Percentiles rank a stretch among this genome's conserved stretches.
Conservation (phyloP, 2,329 filamentous ascomycete species). For the Phyllosticta paracitricarpa region DNA sequence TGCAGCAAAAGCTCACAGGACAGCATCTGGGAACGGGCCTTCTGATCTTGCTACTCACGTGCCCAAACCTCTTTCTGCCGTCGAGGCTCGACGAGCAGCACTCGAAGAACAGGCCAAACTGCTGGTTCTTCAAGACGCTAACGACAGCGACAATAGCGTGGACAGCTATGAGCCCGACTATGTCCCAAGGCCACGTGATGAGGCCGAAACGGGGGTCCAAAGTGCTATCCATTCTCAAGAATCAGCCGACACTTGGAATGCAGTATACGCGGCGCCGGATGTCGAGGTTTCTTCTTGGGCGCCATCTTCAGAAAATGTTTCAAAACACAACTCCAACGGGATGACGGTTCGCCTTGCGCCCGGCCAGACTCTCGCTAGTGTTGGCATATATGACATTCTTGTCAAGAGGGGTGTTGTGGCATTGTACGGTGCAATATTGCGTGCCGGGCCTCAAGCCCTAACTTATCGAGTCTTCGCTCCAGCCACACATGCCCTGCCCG, state of each 20-base stretch:
- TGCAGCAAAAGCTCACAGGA: too few relatives aligned
- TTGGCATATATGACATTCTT: constrained; percentile 59
- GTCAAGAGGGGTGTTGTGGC: constrained; percentile 53
- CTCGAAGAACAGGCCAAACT: background rate
- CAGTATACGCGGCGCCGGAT: background rate
- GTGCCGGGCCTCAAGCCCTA: constrained; percentile 29
- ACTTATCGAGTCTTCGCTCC: constrained; percentile 54
- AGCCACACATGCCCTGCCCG: constrained; percentile 59
- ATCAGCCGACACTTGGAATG: background rate
- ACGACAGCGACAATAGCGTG: constrained; percentile 5
- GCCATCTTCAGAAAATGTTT: constrained; percentile 4
- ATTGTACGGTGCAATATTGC: constrained; percentile 55
- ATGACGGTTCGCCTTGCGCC: constrained; percentile 21
- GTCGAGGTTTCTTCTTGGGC: constrained; percentile 7
- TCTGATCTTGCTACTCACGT: background rate
- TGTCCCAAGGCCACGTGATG: constrained; percentile 2
- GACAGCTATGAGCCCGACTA: constrained; percentile 5
- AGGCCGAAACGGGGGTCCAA: background rate
- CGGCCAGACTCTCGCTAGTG: constrained; percentile 26
- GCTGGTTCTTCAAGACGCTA: background rate
- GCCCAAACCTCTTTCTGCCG: background rate
- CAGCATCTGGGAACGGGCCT: background rate
- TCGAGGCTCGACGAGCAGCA: constrained; percentile 1
- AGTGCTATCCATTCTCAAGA: background rate
- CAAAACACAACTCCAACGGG: constrained; percentile 14